Evolutionary conservation across 2,329 filamentous ascomycete genomes (phyloP).

Genomic region (Teratosphaeria zuluensis): DNA sequence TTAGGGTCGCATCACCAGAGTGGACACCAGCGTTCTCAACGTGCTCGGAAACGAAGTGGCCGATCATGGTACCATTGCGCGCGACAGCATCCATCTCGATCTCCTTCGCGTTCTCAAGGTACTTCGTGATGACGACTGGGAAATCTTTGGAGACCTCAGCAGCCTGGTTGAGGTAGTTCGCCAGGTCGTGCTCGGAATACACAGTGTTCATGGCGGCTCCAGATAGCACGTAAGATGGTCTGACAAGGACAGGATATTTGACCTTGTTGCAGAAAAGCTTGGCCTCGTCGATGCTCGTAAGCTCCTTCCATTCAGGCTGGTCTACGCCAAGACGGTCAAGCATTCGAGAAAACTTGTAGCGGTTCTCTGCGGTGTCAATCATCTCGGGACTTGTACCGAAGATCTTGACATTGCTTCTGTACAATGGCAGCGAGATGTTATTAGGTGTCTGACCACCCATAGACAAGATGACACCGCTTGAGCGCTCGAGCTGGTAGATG

Average conservation of each 20-base stretch:
- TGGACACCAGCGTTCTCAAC: slow-evolving; percentile 98
- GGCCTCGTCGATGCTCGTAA: slow-evolving; percentile 89
- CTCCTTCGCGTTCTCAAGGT: slow-evolving; percentile 98
- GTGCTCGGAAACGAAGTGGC: slow-evolving; percentile 96
- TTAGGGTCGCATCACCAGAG: slow-evolving; percentile 92
- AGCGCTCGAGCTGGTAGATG: slow-evolving; percentile 80
- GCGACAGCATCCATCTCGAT: slow-evolving; percentile 99
- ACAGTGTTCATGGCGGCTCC: slow-evolving; percentile 99
- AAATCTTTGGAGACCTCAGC: slow-evolving; percentile 89
- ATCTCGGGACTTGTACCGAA: slow-evolving; percentile 95
- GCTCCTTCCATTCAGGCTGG: slow-evolving; percentile 95
- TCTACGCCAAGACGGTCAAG: slow-evolving; percentile 89
- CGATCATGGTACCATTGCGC: slow-evolving; percentile 76
- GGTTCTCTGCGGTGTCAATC: slow-evolving; percentile 95
- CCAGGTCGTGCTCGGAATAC: slow-evolving; percentile 88
- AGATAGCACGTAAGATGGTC: slow-evolving; percentile 92
- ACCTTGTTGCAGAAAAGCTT: slow-evolving; percentile 79
- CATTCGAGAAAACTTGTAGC: slow-evolving; percentile 98
- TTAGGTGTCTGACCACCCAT: slow-evolving; percentile 98
- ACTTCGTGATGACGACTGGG: slow-evolving; percentile 97
- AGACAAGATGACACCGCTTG: slow-evolving; percentile 78
- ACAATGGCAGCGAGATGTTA: slow-evolving; percentile 87
- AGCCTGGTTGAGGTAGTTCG: slow-evolving; percentile 80
- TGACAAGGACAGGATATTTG: slow-evolving; percentile 84
- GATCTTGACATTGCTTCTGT: slow-evolving; percentile 82